A percentile compares a stretch with the other conserved stretches of the same genome.
Evolutionary conservation across 2,329 filamentous ascomycete species (phyloP).

Genomic region (Cordyceps javanica): DNA sequence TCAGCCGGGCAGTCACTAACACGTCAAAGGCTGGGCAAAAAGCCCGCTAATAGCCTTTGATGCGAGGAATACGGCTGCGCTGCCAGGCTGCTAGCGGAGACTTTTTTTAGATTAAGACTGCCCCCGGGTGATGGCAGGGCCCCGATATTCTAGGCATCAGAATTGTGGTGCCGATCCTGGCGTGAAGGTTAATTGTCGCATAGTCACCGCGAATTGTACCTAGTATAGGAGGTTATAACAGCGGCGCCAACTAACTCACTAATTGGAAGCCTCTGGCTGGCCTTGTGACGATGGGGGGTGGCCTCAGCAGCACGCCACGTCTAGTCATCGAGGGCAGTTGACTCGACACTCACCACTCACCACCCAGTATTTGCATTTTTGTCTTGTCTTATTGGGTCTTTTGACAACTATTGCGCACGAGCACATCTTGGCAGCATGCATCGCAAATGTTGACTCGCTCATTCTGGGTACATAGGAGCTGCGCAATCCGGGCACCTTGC

Average conservation of each 20-base stretch:
- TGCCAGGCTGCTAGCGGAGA: not conserved
- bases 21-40: not conserved
- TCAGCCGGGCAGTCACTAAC: constrained; percentile 17
- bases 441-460: not conserved
- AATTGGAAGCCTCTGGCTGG: not conserved
- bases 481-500: too few relatives aligned
- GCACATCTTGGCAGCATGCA: not conserved
- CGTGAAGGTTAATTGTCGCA: not conserved
- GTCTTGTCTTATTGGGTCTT: too few relatives aligned
- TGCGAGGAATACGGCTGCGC: constrained; percentile 5
- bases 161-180: not conserved
- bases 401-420: not conserved
- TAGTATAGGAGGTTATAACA: not conserved
- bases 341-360: not conserved
- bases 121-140: not conserved
- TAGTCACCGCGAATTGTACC: too few relatives aligned
- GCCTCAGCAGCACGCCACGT: not conserved
- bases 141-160: not conserved
- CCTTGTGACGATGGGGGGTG: not conserved
- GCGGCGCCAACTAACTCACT: too few relatives aligned
- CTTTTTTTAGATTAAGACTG: not conserved
- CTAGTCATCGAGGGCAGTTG: not conserved
- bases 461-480: too few relatives aligned
- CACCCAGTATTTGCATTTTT: too few relatives aligned
- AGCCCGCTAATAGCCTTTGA: not conserved